phyloP scores from a whole-genome alignment of 2,329 filamentous ascomycete genomes.

The Sclerotinia sclerotiorum region DNA sequence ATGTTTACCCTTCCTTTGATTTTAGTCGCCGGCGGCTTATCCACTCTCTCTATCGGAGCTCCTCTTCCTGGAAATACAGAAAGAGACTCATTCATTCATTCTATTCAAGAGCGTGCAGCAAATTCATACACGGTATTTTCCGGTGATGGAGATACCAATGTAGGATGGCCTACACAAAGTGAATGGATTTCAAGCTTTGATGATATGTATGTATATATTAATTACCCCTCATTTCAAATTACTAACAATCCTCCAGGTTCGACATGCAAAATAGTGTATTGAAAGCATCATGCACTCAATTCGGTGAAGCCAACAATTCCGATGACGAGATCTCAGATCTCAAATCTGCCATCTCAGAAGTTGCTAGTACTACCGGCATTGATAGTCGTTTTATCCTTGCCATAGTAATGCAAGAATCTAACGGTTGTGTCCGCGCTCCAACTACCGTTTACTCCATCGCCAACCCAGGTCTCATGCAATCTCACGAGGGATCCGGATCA shows the following conservation, averaged over 20 bases:
- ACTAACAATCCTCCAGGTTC: constrained; percentile 18
- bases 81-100: constrained; percentile 7
- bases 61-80: constrained; percentile 20
- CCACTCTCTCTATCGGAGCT: constrained; percentile 28
- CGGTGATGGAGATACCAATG: constrained; percentile 17
- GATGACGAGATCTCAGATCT: constrained; percentile 26
- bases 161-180: constrained; percentile 26
- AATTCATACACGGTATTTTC: constrained; percentile 24
- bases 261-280: constrained; percentile 7
- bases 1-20: constrained; percentile 30
- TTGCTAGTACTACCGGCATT: constrained; percentile 22
- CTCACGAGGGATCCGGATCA: constrained; percentile 26
- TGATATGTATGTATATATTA: constrained; percentile 22
- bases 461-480: constrained; percentile 38
- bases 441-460: constrained; percentile 24
- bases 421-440: constrained; percentile 33
- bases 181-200: constrained; percentile 27
- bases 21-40: constrained; percentile 31
- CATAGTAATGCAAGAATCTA: constrained; percentile 41
- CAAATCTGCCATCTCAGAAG: constrained; percentile 22
- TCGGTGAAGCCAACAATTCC: constrained; percentile 16
- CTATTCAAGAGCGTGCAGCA: constrained; percentile 15
- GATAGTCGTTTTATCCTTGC: constrained; percentile 39
- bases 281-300: constrained; percentile 22
- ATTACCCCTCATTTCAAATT: no score